phyloP scores from a whole-genome alignment of 345 rosid genomes.

The Gossypium anomalum region DNA sequence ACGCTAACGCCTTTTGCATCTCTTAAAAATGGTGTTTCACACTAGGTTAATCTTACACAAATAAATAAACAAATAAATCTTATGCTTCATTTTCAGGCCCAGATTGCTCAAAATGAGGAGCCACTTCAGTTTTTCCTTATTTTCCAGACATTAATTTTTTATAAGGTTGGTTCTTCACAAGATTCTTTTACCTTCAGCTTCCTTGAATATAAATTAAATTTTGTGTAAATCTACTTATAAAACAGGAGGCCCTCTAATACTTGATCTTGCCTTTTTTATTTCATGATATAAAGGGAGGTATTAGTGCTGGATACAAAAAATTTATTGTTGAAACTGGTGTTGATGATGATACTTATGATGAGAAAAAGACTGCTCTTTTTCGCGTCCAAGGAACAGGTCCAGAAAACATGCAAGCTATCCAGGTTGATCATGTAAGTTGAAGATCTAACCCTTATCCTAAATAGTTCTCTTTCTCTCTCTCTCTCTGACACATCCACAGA shows the following conservation, averaged over 20 bases:
- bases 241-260: neutral
- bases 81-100: slow-evolving; percentile 48
- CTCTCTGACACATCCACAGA: slow-evolving; percentile 1
- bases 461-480: neutral
- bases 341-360: slow-evolving; percentile 44
- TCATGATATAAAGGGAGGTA: slow-evolving; percentile 51
- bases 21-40: neutral
- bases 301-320: slow-evolving; percentile 47
- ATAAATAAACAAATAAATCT: neutral
- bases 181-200: slow-evolving; percentile 1
- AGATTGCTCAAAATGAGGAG: slow-evolving; percentile 57
- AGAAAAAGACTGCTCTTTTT: slow-evolving; percentile 49
- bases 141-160: slow-evolving; percentile 48
- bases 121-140: slow-evolving; percentile 57
- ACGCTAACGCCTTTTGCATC: slow-evolving; percentile 4
- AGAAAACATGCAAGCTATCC: slow-evolving; percentile 75
- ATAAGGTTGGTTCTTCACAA: slow-evolving; percentile 43
- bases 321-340: slow-evolving; percentile 40
- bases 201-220: neutral
- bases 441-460: slow-evolving; percentile 8
- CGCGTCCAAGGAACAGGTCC: slow-evolving; percentile 68
- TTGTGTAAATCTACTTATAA: neutral
- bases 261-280: slow-evolving; percentile 17
- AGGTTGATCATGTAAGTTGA: slow-evolving; percentile 61
- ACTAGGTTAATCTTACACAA: neutral